phyloP scores from a whole-genome alignment of 208 protist genomes.

The Leptomonas pyrrhocoris region DNA sequence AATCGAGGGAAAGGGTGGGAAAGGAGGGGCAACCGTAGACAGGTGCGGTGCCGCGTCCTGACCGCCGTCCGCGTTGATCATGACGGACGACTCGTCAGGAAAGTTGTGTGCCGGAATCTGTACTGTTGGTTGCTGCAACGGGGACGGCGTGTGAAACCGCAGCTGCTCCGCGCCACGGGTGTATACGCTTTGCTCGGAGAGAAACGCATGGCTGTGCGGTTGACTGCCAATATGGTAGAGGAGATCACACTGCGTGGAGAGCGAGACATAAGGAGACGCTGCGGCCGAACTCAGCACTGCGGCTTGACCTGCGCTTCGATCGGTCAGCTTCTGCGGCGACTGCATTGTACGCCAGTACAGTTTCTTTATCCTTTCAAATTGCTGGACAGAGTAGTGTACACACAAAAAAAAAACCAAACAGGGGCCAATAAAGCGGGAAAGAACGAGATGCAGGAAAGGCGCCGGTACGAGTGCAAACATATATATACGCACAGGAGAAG shows the following conservation, averaged over 20 bases:
- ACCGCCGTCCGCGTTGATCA: neutral
- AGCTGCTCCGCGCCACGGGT: slow-evolving; percentile 25
- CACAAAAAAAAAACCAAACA: too few relatives aligned
- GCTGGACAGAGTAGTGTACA: too few relatives aligned
- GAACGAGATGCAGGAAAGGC: too few relatives aligned
- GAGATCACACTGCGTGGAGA: slow-evolving; percentile 29
- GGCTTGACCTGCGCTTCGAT: neutral
- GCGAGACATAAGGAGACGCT: slow-evolving; percentile 26
- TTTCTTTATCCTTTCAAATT: neutral
- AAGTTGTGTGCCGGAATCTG: neutral
- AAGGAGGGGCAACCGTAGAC: neutral
- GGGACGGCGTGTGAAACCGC: slow-evolving; percentile 31
- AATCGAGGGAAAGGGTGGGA: slow-evolving; percentile 11
- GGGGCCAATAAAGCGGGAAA: too few relatives aligned
- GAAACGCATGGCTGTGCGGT: slow-evolving; percentile 22
- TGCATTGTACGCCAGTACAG: neutral
- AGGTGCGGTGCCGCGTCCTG: slow-evolving; percentile 15
- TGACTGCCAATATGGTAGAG: slow-evolving; percentile 27
- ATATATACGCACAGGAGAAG: too few relatives aligned
- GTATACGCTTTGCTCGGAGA: slow-evolving; percentile 34
- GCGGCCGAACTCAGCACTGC: neutral
- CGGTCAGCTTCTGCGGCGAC: neutral
- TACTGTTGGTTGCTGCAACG: neutral
- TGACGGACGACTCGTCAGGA: neutral
- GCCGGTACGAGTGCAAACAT: too few relatives aligned